Evolutionary conservation across 495 filamentous ascomycete genomes (phyloP).

Genomic region (Extremus antarcticus): DNA sequence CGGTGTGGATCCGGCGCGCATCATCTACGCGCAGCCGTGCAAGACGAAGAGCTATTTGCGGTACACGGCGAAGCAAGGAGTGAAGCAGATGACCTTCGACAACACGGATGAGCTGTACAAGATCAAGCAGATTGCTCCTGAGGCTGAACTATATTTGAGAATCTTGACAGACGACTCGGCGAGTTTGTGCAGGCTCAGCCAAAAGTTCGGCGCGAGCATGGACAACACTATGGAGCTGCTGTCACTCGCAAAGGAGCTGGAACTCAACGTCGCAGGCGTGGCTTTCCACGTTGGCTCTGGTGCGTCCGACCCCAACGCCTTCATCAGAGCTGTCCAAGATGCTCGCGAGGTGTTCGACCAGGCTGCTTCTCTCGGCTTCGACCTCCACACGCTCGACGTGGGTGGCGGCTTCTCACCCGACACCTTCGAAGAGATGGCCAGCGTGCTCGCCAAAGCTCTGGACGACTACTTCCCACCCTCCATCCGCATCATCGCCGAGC

Average conservation of each 20-base stretch:
- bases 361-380: conserved; percentile 63
- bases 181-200: conserved; percentile 82
- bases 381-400: conserved; percentile 80
- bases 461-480: conserved; percentile 78
- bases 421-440: conserved; percentile 82
- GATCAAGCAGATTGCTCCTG: conserved; percentile 80
- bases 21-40: conserved; percentile 98
- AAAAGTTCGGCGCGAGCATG: conserved; percentile 90
- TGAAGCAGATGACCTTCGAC: conserved; percentile 99
- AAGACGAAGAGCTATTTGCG: conserved; percentile 97
- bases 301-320: conserved; percentile 78
- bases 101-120: conserved; percentile 97
- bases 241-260: conserved; percentile 69
- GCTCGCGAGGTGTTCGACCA: conserved; percentile 84
- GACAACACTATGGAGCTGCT: conserved; percentile 70
- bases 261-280: conserved; percentile 89
- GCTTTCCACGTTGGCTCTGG: conserved; percentile 98
- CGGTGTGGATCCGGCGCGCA: conserved; percentile 78
- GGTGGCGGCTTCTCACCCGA: conserved; percentile 85
- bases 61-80: conserved; percentile 67
- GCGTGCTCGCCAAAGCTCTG: conserved; percentile 64
- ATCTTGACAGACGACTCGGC: conserved; percentile 94
- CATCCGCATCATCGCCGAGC: conserved; percentile 88
- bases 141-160: conserved; percentile 81
- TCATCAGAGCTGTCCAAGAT: conserved; percentile 80